Evolutionary conservation across 2,329 filamentous ascomycete genomes (phyloP).

Genomic region (Allantophomopsis cytisporea): DNA sequence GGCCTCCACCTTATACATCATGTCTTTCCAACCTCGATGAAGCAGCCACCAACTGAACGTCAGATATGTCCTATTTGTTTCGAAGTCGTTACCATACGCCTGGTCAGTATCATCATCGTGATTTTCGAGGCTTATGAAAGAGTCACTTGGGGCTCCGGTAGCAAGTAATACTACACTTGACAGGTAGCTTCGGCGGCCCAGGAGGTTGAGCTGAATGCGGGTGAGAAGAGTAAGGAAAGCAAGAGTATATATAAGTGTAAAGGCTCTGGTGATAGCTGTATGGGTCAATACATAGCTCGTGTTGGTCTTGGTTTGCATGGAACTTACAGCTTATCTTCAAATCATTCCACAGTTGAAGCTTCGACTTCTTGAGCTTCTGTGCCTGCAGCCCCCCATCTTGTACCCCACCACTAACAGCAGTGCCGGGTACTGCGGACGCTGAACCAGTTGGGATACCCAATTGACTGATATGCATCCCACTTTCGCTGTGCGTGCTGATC

Average conservation of each 20-base stretch:
- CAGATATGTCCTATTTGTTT: slow-evolving; percentile 87
- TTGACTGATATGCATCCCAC: slow-evolving; percentile 75
- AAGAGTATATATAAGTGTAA: slow-evolving; percentile 85
- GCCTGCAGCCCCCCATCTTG: slow-evolving; percentile 26
- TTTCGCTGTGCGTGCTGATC: slow-evolving; percentile 64
- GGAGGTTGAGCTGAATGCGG: slow-evolving; percentile 89
- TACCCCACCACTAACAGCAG: slow-evolving; percentile 13
- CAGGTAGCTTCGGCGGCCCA: slow-evolving; percentile 88
- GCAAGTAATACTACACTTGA: slow-evolving; percentile 90
- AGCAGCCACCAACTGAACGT: slow-evolving; percentile 98
- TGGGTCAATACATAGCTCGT: neutral
- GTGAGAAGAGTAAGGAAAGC: slow-evolving; percentile 84
- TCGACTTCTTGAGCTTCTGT: slow-evolving; percentile 56
- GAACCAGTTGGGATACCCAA: slow-evolving; percentile 41
- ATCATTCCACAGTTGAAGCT: slow-evolving; percentile 93
- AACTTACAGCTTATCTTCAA: slow-evolving; percentile 83
- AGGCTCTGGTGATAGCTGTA: slow-evolving; percentile 75
- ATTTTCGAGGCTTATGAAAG: slow-evolving; percentile 81
- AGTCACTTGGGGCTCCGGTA: slow-evolving; percentile 53
- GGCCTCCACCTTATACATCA: slow-evolving; percentile 69
- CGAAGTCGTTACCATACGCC: slow-evolving; percentile 82
- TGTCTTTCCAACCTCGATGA: slow-evolving; percentile 74
- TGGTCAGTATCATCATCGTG: slow-evolving; percentile 76
- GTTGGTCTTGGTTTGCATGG: slow-evolving; percentile 5
- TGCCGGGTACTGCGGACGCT: slow-evolving; percentile 11